Base-by-base conservation (phyloP, 805 yeast genomes). In the Wickerhamiella azyma region DNA sequence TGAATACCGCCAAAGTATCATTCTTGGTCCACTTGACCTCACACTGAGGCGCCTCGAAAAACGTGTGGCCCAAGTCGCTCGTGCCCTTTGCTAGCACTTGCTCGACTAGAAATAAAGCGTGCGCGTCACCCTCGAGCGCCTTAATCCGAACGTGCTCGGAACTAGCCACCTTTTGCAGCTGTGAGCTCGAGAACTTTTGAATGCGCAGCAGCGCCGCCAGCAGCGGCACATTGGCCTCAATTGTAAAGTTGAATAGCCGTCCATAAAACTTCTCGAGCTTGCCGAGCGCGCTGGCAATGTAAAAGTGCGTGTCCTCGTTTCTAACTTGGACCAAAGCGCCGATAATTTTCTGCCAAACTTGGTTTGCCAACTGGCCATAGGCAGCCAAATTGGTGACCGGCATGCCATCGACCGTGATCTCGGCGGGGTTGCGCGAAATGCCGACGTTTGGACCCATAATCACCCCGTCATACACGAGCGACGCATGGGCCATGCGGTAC, bases 91-190 rank as follows among this genome's bases (percentile, higher is more conserved):
- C 44, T 14, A 41, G 28, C 8, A 33, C 18, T 33, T 41, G 38
- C 37, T 45, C 48, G 8, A 38, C 10, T 9, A 39, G 35, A 3
- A 43, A 26, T 5, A 45, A 13, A 5, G 48, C 48, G 35, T 32
- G 39, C 21, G 48, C 37, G 26, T 41, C 39, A 7, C 26, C 11
- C 3, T 19, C 11, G 30, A 41, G 9, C 11, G 29, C 44, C 38
- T 33, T 4, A 5, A n/a, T 13, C 4, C 33, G 33, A 2, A 30
- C 14, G 9, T 8, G 11, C 9, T 11, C 9, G 9, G 33, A 8
- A 7, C 9, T 30, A 16, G 33, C 33, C 9, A n/a, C 33, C 6
- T 13, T 30, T 30, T 10, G 33, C 14, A 30, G 33, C 14, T 13
- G 33, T 5, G 16, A 6, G 16, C 33, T 30, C 33, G 33, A 30